phyloP scores from a whole-genome alignment of 306 rosid species.

The Vicia villosa region DNA sequence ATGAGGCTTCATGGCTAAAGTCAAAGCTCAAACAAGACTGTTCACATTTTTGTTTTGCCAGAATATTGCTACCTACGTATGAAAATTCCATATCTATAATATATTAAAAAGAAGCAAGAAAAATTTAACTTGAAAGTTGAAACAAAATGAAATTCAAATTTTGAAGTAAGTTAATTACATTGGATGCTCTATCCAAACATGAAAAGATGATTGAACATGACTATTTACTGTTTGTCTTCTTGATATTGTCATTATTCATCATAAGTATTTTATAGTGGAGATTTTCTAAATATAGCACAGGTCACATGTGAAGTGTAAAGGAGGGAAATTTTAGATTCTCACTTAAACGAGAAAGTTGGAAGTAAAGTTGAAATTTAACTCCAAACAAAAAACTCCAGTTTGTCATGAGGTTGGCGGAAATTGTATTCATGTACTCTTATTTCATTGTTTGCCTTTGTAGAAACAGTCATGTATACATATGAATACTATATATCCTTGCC shows the following conservation, averaged over 20 bases:
- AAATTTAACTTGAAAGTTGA: not conserved
- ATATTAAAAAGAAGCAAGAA: no score
- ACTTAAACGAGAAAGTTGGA: conserved; percentile 17
- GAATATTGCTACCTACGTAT: conserved; percentile 25
- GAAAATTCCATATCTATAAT: not conserved
- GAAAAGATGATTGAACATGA: conserved; percentile 20
- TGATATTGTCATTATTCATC: not conserved
- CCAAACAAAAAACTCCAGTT: conserved; percentile 25
- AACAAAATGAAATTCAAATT: not conserved
- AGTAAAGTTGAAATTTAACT: conserved; percentile 28
- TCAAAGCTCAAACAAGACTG: not conserved
- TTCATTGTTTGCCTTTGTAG: not conserved
- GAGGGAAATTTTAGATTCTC: conserved; percentile 43
- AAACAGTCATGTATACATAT: not conserved
- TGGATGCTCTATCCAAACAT: conserved; percentile 34
- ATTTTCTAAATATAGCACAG: conserved; percentile 42
- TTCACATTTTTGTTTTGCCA: conserved; percentile 26
- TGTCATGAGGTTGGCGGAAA: conserved; percentile 37
- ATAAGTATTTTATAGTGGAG: conserved; percentile 21
- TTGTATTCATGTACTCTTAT: conserved; percentile 11
- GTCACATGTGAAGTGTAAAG: conserved; percentile 48
- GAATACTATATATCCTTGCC: not conserved
- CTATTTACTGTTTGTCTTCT: conserved; percentile 30
- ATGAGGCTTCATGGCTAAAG: conserved; percentile 19
- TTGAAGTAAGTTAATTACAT: conserved; percentile 21